Base-by-base conservation (phyloP, 768 basidiomycete genomes). In the Zangia roseola region DNA sequence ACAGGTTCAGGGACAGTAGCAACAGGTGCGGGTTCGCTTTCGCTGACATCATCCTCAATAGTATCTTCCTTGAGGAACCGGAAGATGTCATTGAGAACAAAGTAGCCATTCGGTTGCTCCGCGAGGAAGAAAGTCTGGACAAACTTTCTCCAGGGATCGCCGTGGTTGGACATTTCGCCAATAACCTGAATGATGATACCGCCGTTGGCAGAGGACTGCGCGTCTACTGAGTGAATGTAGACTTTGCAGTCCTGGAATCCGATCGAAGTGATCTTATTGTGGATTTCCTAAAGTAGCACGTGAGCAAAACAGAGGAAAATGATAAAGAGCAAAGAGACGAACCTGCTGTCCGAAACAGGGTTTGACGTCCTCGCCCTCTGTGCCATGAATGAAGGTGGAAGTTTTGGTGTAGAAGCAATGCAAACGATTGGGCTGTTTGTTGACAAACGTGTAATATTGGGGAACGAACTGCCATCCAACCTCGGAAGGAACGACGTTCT, bases 51-150 rank as follows among this genome's bases (percentile, higher is more conserved):
- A 47, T 91, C 92, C 56, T 92, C 92, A 45, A 90, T 85, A 8
- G 81, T 74, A 64, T 97, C 94, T 73, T 97, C 97, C 76, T 97
- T 97, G 55, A 99, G 77, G 80, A 97, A 98, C 52, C 97, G 89
- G 85, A 98, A 99, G 75, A 98, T 97, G 74, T 99, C 97, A 72
- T 99, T 99, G 72, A 99, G 85, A 56, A 99, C 97, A 67, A 95
- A 99, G 76, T 98, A 99, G 36, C 97, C 97, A 59, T 95, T 97
- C 13, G 93, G 92, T 72, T 99, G 97, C 71, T 97, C 94, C 33
- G 97, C 97, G 46, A 99, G 86, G 88, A 99, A 98, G 75, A 99
- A 98, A 7, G 95, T 97, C 74, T 99, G 97, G 10, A 94, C 94
- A 62, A 99, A 99, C 74, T 98, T 99, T 64, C 88, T 84, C 97